Evolutionary conservation across 345 rosid species (phyloP).

Genomic region (Fremontodendron californicum): DNA sequence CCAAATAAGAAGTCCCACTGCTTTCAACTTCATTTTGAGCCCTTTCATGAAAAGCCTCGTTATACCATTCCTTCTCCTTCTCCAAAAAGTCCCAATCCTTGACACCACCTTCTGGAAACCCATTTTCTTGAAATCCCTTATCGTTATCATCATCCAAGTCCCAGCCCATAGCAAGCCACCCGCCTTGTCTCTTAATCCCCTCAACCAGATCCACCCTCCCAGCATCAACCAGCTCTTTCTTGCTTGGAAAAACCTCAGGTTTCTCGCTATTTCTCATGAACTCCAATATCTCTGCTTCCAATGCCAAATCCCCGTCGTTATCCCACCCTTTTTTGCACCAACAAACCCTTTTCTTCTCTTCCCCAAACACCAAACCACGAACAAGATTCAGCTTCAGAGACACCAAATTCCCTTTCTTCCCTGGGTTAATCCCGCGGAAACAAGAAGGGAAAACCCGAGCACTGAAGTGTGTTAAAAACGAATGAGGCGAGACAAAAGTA

Average conservation of each 20-base stretch:
- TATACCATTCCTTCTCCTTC: slow-evolving; percentile 22
- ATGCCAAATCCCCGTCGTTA: slow-evolving; percentile 41
- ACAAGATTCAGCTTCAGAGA: slow-evolving; percentile 17
- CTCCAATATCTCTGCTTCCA: slow-evolving; percentile 82
- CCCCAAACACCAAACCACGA: slow-evolving; percentile 26
- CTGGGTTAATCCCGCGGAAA: slow-evolving; percentile 5
- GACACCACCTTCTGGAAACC: slow-evolving; percentile 11
- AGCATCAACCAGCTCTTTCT: slow-evolving; percentile 51
- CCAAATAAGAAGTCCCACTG: slow-evolving; percentile 25
- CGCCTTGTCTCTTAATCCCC: slow-evolving; percentile 55
- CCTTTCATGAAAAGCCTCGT: slow-evolving; percentile 16
- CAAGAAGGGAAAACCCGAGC: slow-evolving; percentile 22
- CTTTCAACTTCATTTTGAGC: slow-evolving; percentile 15
- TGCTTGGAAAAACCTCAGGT: slow-evolving; percentile 65
- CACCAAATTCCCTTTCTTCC: background rate
- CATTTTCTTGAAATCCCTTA: slow-evolving; percentile 3
- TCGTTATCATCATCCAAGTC: slow-evolving; percentile 45
- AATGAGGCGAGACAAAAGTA: slow-evolving; percentile 22
- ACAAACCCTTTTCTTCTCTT: slow-evolving; percentile 32
- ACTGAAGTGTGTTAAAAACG: slow-evolving; percentile 26
- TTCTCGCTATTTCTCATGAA: slow-evolving; percentile 64
- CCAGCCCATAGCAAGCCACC: slow-evolving; percentile 95
- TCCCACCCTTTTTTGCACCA: slow-evolving; percentile 43
- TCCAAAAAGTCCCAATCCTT: slow-evolving; percentile 16
- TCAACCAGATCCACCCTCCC: slow-evolving; percentile 80